Evolutionary conservation across 2,329 filamentous ascomycete species (phyloP).

Genomic region (Byssoonygena ceratinophila): DNA sequence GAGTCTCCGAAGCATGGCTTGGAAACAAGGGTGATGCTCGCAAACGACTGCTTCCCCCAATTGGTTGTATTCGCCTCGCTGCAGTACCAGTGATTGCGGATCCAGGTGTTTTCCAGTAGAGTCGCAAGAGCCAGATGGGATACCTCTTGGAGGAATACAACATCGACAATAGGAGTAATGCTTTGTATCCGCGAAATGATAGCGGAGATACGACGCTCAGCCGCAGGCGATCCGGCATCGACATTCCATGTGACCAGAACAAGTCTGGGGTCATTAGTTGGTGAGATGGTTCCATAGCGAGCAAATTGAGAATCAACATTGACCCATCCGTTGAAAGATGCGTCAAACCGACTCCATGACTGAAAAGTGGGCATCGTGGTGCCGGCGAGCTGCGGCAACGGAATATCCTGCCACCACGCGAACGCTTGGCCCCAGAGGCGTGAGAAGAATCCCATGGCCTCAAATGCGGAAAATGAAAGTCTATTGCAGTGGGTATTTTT

Average conservation of each 20-base stretch:
- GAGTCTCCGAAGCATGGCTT: slow-evolving; percentile 1
- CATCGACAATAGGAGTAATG: slow-evolving; percentile 17
- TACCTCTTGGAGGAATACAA: slow-evolving; percentile 34
- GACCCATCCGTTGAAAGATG: slow-evolving; percentile 7
- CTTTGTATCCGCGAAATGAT: slow-evolving; percentile 22
- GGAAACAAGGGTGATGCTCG: slow-evolving; percentile 22
- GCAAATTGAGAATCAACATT: not conserved
- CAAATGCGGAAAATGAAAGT: too few species aligned
- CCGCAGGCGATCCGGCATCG: slow-evolving; percentile 17
- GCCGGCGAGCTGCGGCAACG: not conserved
- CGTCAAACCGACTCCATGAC: slow-evolving; percentile 11
- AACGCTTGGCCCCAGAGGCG: too few species aligned
- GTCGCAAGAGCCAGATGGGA: slow-evolving; percentile 18
- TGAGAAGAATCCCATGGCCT: too few species aligned
- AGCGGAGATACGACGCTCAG: slow-evolving; percentile 19
- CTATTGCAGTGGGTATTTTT: too few species aligned
- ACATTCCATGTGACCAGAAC: slow-evolving; percentile 28
- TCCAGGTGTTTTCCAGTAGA: slow-evolving; percentile 21
- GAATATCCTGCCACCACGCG: too few species aligned
- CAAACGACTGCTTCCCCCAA: slow-evolving; percentile 22
- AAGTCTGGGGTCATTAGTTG: too few species aligned
- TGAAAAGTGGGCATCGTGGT: slow-evolving; percentile 2
- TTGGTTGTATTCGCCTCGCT: slow-evolving; percentile 23
- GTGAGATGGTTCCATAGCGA: not conserved
- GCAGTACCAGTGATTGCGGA: slow-evolving; percentile 25